phyloP scores from a whole-genome alignment of 192 early-diverging fungal genomes.

The Backusella parvicylindrica region DNA sequence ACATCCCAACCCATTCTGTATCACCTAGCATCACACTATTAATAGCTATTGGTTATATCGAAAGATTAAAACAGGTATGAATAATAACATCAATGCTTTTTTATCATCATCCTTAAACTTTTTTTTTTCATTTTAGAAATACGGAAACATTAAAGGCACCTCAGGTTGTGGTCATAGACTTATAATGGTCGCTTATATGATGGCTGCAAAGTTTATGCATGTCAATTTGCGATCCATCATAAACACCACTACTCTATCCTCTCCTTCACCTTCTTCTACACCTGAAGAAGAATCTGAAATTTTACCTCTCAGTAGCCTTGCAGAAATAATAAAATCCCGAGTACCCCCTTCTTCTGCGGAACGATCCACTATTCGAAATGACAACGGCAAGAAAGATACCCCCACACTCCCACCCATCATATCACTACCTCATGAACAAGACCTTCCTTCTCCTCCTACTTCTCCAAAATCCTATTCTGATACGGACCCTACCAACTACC shows the following conservation, averaged over 20 bases:
- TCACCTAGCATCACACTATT: slow-evolving; percentile 45
- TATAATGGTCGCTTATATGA: slow-evolving; percentile 48
- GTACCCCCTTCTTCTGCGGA: background rate
- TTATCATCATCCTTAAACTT: background rate
- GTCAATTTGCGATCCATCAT: slow-evolving; percentile 27
- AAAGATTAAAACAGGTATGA: slow-evolving; percentile 37
- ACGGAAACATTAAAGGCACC: slow-evolving; percentile 39
- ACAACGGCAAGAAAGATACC: background rate
- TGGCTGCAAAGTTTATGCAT: slow-evolving; percentile 43
- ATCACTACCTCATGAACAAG: background rate
- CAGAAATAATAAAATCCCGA: background rate
- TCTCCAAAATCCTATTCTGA: slow-evolving; percentile 11
- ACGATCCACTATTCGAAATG: slow-evolving; percentile 13
- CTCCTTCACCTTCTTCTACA: background rate
- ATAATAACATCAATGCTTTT: background rate
- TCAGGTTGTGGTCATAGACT: slow-evolving; percentile 43
- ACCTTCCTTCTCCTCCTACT: slow-evolving; percentile 6
- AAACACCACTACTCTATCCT: background rate
- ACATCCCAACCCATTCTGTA: slow-evolving; percentile 21
- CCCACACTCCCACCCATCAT: slow-evolving; percentile 3
- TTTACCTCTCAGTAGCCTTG: background rate
- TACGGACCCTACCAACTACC: slow-evolving; percentile 11
- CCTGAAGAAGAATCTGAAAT: background rate
- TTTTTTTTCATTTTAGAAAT: slow-evolving; percentile 32
- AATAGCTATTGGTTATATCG: slow-evolving; percentile 46